phyloP scores from a whole-genome alignment of 148 eudicot genomes.

The Agrostemma githago region DNA sequence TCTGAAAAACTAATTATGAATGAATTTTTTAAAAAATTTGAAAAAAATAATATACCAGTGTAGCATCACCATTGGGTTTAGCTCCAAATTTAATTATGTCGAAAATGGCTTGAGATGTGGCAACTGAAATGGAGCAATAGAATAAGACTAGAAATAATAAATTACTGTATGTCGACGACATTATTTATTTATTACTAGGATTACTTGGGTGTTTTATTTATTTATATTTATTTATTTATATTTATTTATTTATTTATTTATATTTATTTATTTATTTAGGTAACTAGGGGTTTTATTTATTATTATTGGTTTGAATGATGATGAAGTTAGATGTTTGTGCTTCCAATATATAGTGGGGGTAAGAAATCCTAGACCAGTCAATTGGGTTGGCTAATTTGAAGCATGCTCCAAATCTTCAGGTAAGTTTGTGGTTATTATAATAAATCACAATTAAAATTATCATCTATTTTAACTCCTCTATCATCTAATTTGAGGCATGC shows the following conservation, averaged over 20 bases:
- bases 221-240: background rate
- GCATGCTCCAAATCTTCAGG: background rate
- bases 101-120: slow-evolving; percentile 8
- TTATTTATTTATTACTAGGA: background rate
- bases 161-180: background rate
- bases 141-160: slow-evolving; percentile 9
- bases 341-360: background rate
- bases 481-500: too few relatives aligned
- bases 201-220: background rate
- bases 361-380: background rate
- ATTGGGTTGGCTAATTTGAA: background rate
- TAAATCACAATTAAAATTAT: too few relatives aligned
- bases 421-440: background rate
- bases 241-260: background rate
- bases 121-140: slow-evolving; percentile 12
- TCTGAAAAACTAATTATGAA: too few relatives aligned
- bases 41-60: slow-evolving; percentile 14
- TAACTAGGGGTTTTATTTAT: too few relatives aligned
- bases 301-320: slow-evolving; percentile 3
- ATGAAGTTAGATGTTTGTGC: background rate
- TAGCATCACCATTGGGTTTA: slow-evolving; percentile 23
- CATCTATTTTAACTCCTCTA: too few relatives aligned
- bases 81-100: slow-evolving; percentile 24
- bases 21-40: too few relatives aligned
- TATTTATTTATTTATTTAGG: background rate